Conservation (phyloP, 148 eudicot genomes). For the Silene conica region DNA sequence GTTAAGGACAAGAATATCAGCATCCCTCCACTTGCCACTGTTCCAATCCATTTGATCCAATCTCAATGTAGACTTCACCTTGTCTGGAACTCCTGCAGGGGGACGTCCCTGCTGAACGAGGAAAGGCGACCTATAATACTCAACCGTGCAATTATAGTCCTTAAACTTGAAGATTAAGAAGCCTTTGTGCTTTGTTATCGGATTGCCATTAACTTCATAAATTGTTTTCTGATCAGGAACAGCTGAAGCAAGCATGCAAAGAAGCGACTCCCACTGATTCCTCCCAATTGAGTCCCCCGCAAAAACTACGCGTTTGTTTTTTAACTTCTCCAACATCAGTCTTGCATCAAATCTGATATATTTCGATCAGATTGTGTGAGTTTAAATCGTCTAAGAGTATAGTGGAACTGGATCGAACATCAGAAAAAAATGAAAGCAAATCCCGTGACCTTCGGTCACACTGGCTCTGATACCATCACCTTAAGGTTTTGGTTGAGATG, state of each 20-base stretch:
- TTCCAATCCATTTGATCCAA: conserved; percentile 85
- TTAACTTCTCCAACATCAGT: conserved; percentile 65
- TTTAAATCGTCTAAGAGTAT: no score
- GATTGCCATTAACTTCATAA: conserved; percentile 88
- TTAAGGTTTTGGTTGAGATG: no score
- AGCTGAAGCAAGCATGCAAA: conserved; percentile 85
- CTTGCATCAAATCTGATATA: conserved; percentile 65
- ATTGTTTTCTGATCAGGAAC: conserved; percentile 48
- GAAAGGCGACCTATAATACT: conserved; percentile 92
- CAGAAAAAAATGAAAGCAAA: no score
- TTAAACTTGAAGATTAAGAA: conserved; percentile 65
- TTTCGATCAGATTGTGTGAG: no score
- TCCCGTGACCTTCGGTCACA: no score
- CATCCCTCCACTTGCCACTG: conserved; percentile 58
- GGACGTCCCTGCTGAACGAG: conserved; percentile 76
- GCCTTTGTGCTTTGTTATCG: conserved; percentile 93
- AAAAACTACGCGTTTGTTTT: conserved; percentile 76
- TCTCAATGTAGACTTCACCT: conserved; percentile 54
- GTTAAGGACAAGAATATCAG: conserved; percentile 70
- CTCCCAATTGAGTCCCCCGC: conserved; percentile 95
- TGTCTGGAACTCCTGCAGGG: conserved; percentile 40
- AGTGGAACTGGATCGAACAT: no score
- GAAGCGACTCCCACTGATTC: conserved; percentile 97
- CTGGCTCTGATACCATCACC: no score
- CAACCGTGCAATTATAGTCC: conserved; percentile 75